A percentile compares a stretch with the other conserved stretches of the same genome.
These are phyloP conservation scores for Lentinula sp. DNA, from an alignment of 768 basidiomycete genomes.

Conservation along the genomic window DNA sequence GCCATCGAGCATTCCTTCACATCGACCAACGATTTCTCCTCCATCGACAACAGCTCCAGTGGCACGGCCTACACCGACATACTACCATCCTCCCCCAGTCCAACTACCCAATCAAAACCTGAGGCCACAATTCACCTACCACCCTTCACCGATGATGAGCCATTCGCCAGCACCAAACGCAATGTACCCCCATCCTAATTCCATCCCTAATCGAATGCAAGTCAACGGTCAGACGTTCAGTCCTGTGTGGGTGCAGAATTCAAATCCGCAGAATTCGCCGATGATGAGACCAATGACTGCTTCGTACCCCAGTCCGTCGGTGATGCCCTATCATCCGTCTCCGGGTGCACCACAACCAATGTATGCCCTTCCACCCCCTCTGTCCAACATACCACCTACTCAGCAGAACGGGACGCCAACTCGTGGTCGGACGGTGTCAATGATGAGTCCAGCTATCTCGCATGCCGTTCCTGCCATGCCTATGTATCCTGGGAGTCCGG, in stretches of 20 bases:
- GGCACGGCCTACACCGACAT: conserved; percentile 32
- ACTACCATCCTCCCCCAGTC: conserved; percentile 27
- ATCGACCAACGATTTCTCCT: conserved; percentile 47
- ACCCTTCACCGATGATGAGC: conserved; percentile 66
- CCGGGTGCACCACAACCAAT: conserved; percentile 40
- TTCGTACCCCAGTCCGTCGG: conserved; percentile 52
- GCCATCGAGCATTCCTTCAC: conserved; percentile 37
- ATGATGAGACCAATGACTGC: conserved; percentile 54
- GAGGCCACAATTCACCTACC: conserved; percentile 50
- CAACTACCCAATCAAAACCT: conserved; percentile 38
- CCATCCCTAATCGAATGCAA: conserved; percentile 55
- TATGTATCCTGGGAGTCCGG: conserved; percentile 67
- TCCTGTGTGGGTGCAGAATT: conserved; percentile 57
- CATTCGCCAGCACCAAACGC: conserved; percentile 65
- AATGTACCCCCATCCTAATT: conserved; percentile 62
- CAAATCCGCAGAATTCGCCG: conserved; percentile 39
- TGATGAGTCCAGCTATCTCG: conserved; percentile 72
- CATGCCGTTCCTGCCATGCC: conserved; percentile 32
- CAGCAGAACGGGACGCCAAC: conserved; percentile 30
- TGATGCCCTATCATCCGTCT: conserved; percentile 56
- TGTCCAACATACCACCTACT: conserved; percentile 35
- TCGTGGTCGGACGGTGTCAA: conserved; percentile 48
- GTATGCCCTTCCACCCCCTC: conserved; percentile 28
- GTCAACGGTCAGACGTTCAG: conserved; percentile 60
- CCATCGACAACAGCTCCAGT: conserved; percentile 40